Percentiles rank a stretch among this genome's conserved stretches.
phyloP scores from a whole-genome alignment of 345 rosid genomes.

The Streptanthus diversifolius region DNA sequence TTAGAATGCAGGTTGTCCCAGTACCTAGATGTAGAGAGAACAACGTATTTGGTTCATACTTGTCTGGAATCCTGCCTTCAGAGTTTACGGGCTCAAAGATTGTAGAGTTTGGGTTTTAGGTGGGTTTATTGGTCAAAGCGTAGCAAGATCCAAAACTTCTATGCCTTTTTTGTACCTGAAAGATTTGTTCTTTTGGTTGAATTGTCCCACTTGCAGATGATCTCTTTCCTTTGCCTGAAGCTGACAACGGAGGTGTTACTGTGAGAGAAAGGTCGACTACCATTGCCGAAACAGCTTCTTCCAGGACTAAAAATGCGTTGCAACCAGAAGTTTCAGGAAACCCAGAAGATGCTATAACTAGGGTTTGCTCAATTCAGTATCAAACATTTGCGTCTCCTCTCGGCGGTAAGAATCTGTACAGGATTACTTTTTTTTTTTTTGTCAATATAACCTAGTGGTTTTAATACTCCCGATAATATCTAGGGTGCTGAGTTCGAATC shows the following conservation, averaged over 20 bases:
- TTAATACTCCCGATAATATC: no score
- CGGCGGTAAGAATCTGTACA: conserved; percentile 46
- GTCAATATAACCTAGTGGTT: no score
- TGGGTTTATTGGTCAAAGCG: not conserved
- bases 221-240: conserved; percentile 8
- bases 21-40: not conserved
- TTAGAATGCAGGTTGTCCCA: not conserved
- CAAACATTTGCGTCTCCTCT: conserved; percentile 48
- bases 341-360: conserved; percentile 5
- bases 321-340: conserved; percentile 26
- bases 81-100: not conserved
- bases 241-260: conserved; percentile 12
- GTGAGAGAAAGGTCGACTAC: conserved; percentile 22
- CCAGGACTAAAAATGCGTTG: not conserved
- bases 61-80: conserved; percentile 1
- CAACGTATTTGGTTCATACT: not conserved
- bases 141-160: not conserved
- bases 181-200: not conserved
- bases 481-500: no score
- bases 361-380: conserved; percentile 43
- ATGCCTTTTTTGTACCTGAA: not conserved
- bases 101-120: not conserved
- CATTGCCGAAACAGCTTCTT: not conserved
- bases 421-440: not conserved
- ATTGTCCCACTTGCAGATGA: conserved; percentile 20